Conservation (phyloP, 306 rosid species). For the Corylus americana region DNA sequence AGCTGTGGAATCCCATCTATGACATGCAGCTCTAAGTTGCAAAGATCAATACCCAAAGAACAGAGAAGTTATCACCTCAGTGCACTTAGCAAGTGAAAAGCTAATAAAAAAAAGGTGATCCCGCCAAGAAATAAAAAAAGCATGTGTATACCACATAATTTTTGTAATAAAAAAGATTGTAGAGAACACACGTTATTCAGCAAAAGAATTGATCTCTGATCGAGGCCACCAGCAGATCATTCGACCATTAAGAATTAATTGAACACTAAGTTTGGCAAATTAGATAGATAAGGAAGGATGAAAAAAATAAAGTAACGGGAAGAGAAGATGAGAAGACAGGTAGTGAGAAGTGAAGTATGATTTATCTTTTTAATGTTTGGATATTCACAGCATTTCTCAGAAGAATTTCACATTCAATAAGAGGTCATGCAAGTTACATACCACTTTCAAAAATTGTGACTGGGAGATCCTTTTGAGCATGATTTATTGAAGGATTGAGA, state of each 20-base stretch:
- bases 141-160: background rate
- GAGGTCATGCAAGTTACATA: conserved; percentile 32
- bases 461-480: conserved; percentile 94
- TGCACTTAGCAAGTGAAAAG: conserved; percentile 16
- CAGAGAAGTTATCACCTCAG: conserved; percentile 28
- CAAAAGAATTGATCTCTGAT: background rate
- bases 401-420: conserved; percentile 19
- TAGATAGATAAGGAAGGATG: background rate
- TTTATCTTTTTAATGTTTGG: background rate
- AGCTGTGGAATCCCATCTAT: conserved; percentile 94
- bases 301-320: background rate
- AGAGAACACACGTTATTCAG: conserved; percentile 1
- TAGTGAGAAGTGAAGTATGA: background rate
- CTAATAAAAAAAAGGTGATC: conserved; percentile 9
- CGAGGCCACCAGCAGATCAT: background rate
- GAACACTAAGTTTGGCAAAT: background rate
- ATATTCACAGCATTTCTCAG: background rate
- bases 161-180: background rate
- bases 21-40: conserved; percentile 82
- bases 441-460: conserved; percentile 89
- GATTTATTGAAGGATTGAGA: conserved; percentile 82
- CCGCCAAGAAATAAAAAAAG: conserved; percentile 13
- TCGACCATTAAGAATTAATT: background rate
- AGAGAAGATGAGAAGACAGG: too few relatives aligned
- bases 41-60: conserved; percentile 31